phyloP scores from a whole-genome alignment of 352 stramenopile genomes.

The Phytopythium ostracodes region DNA sequence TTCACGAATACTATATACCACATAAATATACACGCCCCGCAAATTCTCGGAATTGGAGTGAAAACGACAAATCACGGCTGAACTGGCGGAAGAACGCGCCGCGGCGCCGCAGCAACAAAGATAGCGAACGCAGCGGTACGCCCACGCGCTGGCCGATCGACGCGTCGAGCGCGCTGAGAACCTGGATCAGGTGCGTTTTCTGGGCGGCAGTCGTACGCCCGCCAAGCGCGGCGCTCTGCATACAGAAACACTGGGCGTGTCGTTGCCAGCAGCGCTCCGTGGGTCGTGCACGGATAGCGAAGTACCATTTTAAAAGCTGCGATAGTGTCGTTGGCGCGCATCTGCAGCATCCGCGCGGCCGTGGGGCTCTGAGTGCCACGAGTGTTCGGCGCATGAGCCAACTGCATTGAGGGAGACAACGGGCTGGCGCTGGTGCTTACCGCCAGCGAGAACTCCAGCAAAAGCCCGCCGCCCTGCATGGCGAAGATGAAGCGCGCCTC shows the following conservation, averaged over 20 bases:
- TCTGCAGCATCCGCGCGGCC: background rate
- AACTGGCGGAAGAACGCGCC: background rate
- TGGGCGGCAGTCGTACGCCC: background rate
- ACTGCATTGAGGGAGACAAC: background rate
- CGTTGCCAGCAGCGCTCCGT: too few relatives aligned
- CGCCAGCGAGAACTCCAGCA: background rate
- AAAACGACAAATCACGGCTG: background rate
- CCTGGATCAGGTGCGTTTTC: background rate
- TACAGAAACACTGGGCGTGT: background rate
- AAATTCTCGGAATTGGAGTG: background rate
- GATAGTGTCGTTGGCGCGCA: background rate
- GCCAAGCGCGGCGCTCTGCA: background rate
- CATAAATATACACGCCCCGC: background rate
- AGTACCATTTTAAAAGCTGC: background rate
- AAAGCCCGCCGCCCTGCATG: background rate
- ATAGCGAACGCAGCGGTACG: background rate
- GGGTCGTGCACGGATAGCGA: background rate
- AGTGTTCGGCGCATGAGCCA: background rate
- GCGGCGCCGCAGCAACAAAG: background rate
- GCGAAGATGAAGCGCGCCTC: slow-evolving; percentile 1
- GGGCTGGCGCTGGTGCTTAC: background rate
- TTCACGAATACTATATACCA: background rate
- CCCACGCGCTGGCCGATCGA: background rate
- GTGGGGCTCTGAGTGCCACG: background rate
- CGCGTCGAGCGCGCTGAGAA: background rate